These are phyloP conservation scores for Glycine soja DNA, from an alignment of 306 rosid genomes.

Conservation along the genomic window DNA sequence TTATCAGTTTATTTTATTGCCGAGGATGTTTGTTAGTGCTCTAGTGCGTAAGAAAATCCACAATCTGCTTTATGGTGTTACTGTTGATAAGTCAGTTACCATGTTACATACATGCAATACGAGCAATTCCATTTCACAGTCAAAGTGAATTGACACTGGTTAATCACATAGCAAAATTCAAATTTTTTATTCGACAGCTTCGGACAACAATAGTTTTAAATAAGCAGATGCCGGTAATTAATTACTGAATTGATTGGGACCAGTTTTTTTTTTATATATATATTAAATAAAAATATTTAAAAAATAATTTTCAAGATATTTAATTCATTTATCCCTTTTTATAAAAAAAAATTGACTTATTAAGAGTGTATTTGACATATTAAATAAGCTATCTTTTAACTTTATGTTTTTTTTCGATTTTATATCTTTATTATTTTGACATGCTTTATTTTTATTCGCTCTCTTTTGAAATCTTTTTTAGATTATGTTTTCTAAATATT, in stretches of 20 bases:
- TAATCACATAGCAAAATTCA: constrained; percentile 12
- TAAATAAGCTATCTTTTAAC: too few species aligned
- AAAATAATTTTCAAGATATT: neutral
- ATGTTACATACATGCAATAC: constrained; percentile 51
- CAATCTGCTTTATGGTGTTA: constrained; percentile 46
- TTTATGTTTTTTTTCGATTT: too few species aligned
- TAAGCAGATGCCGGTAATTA: neutral
- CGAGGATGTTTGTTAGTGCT: constrained; percentile 41
- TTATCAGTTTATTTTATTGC: constrained; percentile 20
- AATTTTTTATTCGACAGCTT: neutral
- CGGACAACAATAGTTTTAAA: neutral
- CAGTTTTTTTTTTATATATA: neutral
- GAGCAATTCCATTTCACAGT: constrained; percentile 77
- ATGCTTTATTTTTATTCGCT: too few species aligned
- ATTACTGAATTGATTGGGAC: neutral
- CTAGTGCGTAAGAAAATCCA: constrained; percentile 59
- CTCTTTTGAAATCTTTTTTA: too few species aligned
- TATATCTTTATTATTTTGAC: too few species aligned
- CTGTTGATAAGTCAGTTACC: constrained; percentile 72
- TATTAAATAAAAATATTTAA: neutral
- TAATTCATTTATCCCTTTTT: neutral
- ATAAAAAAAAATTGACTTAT: too few species aligned
- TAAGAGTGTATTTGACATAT: too few species aligned
- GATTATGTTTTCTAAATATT: too few species aligned
- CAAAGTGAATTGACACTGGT: constrained; percentile 40